A percentile compares a stretch with the other conserved stretches of the same genome.
These are phyloP conservation scores for Naganishia friedmannii DNA, from an alignment of 768 basidiomycete genomes.

Conservation along the genomic window DNA sequence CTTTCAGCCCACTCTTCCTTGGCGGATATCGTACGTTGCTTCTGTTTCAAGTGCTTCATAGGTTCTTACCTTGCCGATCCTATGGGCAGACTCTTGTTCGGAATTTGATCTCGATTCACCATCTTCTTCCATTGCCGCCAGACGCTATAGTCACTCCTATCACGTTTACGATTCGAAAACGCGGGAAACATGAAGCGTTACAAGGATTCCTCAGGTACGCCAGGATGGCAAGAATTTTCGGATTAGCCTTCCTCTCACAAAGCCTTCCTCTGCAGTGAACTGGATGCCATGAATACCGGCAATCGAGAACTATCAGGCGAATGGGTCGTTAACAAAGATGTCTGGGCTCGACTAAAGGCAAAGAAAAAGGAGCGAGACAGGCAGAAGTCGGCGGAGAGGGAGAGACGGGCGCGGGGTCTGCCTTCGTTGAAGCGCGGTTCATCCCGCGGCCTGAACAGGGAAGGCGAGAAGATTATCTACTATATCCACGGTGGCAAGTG, in stretches of 20 bases:
- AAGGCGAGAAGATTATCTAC: constrained; percentile 72
- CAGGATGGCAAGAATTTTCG: not conserved
- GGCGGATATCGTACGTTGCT: constrained; percentile 62
- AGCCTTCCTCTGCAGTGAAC: constrained; percentile 48
- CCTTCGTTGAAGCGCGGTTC: not conserved
- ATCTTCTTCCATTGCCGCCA: constrained; percentile 78
- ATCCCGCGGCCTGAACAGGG: not conserved
- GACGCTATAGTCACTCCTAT: constrained; percentile 94
- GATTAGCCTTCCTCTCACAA: not conserved
- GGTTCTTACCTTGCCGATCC: constrained; percentile 3
- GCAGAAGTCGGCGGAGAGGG: constrained; percentile 28
- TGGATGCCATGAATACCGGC: constrained; percentile 73
- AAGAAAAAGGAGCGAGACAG: constrained; percentile 61
- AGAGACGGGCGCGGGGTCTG: constrained; percentile 7
- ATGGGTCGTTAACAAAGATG: constrained; percentile 91
- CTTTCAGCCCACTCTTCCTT: constrained; percentile 75
- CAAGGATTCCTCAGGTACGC: constrained; percentile 65
- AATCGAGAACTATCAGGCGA: constrained; percentile 80
- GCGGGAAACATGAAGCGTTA: constrained; percentile 55
- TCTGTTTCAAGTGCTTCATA: constrained; percentile 52
- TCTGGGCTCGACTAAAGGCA: constrained; percentile 80
- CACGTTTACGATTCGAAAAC: constrained; percentile 74
- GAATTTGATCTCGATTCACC: constrained; percentile 70
- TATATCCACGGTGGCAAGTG: constrained; percentile 85
- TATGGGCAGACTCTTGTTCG: constrained; percentile 53